Conservation (phyloP, 2,329 filamentous ascomycete genomes). For the Ophiostoma ips region DNA sequence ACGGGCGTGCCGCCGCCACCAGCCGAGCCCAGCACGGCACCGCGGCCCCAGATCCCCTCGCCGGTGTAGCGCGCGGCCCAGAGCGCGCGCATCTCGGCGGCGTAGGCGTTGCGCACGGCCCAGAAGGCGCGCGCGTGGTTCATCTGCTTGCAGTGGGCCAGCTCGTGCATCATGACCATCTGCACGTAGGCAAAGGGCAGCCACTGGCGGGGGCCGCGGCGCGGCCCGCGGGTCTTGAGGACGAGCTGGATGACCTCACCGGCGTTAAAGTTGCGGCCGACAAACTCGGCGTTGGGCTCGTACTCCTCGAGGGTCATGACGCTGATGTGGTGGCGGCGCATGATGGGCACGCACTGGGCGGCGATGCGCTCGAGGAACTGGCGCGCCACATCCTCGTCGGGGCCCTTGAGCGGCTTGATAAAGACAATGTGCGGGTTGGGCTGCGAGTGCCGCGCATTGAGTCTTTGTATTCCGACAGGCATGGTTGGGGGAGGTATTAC, state of each 20-base stretch:
- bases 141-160: slow-evolving; percentile 85
- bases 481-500: slow-evolving; percentile 34
- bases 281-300: slow-evolving; percentile 67
- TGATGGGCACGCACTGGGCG: slow-evolving; percentile 66
- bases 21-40: slow-evolving; percentile 46
- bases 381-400: slow-evolving; percentile 47
- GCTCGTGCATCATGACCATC: slow-evolving; percentile 92
- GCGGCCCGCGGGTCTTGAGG: slow-evolving; percentile 49
- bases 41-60: slow-evolving; percentile 72
- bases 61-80: slow-evolving; percentile 62
- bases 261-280: slow-evolving; percentile 80
- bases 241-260: slow-evolving; percentile 81
- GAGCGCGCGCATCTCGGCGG: slow-evolving; percentile 53
- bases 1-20: slow-evolving; percentile 1
- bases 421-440: slow-evolving; percentile 72
- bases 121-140: slow-evolving; percentile 75
- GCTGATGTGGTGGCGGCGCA: slow-evolving; percentile 50
- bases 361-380: slow-evolving; percentile 65
- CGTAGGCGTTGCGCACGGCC: slow-evolving; percentile 61
- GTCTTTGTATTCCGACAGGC: slow-evolving; percentile 64
- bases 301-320: slow-evolving; percentile 68
- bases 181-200: slow-evolving; percentile 72
- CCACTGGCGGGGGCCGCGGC: slow-evolving; percentile 42
- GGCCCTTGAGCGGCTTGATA: slow-evolving; percentile 62
- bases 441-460: slow-evolving; percentile 61